phyloP scores from a whole-genome alignment of 768 basidiomycete species.

The Tephrocybe sp. region DNA sequence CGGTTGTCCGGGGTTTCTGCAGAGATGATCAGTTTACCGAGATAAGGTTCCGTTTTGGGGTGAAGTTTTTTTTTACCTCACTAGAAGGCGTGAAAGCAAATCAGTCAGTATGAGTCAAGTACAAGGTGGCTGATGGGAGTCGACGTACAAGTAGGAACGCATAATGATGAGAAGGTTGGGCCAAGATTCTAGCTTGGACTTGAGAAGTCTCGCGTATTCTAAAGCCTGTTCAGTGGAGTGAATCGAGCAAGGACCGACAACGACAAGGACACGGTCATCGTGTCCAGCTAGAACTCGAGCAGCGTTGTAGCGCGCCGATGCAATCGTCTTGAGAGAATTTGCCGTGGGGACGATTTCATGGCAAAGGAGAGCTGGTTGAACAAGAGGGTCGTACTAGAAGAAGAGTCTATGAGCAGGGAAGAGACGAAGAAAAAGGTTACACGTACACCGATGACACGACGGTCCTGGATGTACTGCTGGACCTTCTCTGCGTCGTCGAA shows the following conservation, averaged over 20 bases:
- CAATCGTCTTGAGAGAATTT: slow-evolving; percentile 71
- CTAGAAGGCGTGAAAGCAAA: slow-evolving; percentile 21
- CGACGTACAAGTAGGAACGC: slow-evolving; percentile 94
- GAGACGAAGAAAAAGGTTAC: neutral
- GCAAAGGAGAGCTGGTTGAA: slow-evolving; percentile 87
- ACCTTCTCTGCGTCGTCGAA: slow-evolving; percentile 61
- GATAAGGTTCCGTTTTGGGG: neutral
- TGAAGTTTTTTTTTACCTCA: slow-evolving; percentile 34
- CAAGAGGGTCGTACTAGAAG: slow-evolving; percentile 87
- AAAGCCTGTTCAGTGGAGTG: slow-evolving; percentile 85
- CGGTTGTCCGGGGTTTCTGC: slow-evolving; percentile 94
- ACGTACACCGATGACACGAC: slow-evolving; percentile 76
- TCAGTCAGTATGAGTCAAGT: slow-evolving; percentile 4
- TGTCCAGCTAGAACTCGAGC: slow-evolving; percentile 80
- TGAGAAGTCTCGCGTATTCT: slow-evolving; percentile 75
- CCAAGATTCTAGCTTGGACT: slow-evolving; percentile 61
- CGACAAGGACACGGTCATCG: slow-evolving; percentile 83
- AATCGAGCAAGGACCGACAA: slow-evolving; percentile 96
- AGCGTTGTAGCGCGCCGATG: slow-evolving; percentile 72
- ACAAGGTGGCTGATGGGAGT: slow-evolving; percentile 4
- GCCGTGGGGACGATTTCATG: slow-evolving; percentile 76
- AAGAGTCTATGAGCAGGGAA: slow-evolving; percentile 16
- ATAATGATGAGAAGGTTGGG: slow-evolving; percentile 87
- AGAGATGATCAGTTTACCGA: slow-evolving; percentile 11
- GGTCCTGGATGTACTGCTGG: slow-evolving; percentile 75